Percentiles rank a stretch among this genome's conserved stretches.
Conservation (phyloP, 129 eudicot species). For the Centrapalus pauciflorus region DNA sequence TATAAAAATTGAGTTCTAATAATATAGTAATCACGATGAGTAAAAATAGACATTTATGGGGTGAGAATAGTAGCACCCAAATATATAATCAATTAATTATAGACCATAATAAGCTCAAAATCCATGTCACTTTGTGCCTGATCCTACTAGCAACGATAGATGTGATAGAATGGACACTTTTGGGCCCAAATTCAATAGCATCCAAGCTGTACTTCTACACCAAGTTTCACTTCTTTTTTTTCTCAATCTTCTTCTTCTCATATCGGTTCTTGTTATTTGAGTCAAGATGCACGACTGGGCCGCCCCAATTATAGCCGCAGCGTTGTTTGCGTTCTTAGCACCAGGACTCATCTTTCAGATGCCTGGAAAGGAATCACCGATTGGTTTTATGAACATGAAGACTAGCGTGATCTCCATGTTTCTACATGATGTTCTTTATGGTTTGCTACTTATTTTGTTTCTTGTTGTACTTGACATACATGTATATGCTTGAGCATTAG, state of each 20-base stretch:
- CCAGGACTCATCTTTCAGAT: conserved; percentile 79
- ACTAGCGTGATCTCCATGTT: conserved; percentile 59
- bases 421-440: conserved; percentile 63
- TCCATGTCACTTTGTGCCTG: conserved; percentile 15
- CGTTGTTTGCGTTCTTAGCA: conserved; percentile 61
- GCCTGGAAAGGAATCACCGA: conserved; percentile 56
- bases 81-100: too few relatives aligned
- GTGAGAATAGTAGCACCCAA: too few relatives aligned
- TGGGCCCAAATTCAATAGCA: not conserved
- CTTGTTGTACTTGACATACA: conserved; percentile 70
- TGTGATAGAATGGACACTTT: not conserved
- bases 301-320: conserved; percentile 70
- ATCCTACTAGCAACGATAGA: conserved; percentile 15
- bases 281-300: conserved; percentile 77
- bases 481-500: conserved; percentile 41
- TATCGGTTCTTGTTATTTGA: not conserved
- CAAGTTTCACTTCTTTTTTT: not conserved
- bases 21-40: too few relatives aligned
- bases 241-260: not conserved
- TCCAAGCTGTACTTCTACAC: conserved; percentile 5
- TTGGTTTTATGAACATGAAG: conserved; percentile 87
- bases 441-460: conserved; percentile 76
- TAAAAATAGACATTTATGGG: too few relatives aligned
- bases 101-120: not conserved
- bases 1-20: too few relatives aligned